Conservation (phyloP, 2,329 filamentous ascomycete genomes). For the Ophiognomonia clavigignenti-juglandacearum region DNA sequence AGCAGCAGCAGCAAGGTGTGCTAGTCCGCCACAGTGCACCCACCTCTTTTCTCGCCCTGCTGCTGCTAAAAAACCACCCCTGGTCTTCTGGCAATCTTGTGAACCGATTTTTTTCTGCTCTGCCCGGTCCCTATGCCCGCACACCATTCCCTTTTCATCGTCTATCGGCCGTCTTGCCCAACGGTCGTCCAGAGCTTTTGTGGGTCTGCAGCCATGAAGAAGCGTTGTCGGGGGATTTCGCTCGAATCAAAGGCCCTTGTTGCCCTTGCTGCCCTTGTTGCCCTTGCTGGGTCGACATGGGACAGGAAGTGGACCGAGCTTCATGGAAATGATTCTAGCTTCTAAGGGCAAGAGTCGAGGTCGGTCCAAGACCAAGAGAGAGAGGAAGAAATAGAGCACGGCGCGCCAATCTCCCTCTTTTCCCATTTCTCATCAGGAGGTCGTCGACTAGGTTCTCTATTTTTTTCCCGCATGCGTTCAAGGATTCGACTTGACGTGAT, state of each 20-base stretch:
- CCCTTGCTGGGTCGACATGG: slow-evolving; percentile 31
- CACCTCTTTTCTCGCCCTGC: too few species aligned
- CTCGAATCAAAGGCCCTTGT: slow-evolving; percentile 37
- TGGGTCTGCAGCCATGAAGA: slow-evolving; percentile 34
- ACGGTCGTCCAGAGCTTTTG: slow-evolving; percentile 42
- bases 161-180: slow-evolving; percentile 37
- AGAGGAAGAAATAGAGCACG: not conserved
- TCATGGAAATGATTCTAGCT: slow-evolving; percentile 9
- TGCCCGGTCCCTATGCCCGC: slow-evolving; percentile 25
- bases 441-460: not conserved
- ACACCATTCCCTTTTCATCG: slow-evolving; percentile 35
- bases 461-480: too few species aligned
- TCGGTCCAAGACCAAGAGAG: slow-evolving; percentile 1
- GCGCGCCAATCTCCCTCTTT: slow-evolving; percentile 1
- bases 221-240: slow-evolving; percentile 37
- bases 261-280: too few species aligned
- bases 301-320: slow-evolving; percentile 17
- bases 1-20: too few species aligned
- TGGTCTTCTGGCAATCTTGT: slow-evolving; percentile 35
- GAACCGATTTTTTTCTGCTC: slow-evolving; percentile 39
- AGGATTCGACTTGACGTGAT: too few species aligned
- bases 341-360: not conserved
- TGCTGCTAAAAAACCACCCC: slow-evolving; percentile 11
- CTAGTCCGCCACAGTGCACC: too few species aligned
- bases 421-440: not conserved